These are phyloP conservation scores for Pterocarpus santalinus DNA, from an alignment of 306 rosid species.

Conservation along the genomic window DNA sequence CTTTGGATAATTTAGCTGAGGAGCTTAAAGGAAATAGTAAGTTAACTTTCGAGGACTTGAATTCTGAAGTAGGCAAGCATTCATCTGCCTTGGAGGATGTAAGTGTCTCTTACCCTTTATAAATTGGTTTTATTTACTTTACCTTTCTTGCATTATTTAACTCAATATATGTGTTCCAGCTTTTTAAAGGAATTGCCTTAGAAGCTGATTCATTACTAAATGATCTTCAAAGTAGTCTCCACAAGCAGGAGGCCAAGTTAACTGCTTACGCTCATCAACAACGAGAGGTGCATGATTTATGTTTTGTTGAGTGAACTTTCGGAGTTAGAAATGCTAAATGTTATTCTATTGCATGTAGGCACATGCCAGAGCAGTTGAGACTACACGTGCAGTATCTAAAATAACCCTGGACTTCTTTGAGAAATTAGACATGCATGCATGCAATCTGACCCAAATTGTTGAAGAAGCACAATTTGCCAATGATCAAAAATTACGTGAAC, in stretches of 20 bases:
- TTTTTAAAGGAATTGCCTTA: conserved; percentile 90
- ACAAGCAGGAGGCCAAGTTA: conserved; percentile 89
- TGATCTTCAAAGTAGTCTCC: conserved; percentile 91
- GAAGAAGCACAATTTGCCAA: conserved; percentile 88
- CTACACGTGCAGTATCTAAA: conserved; percentile 87
- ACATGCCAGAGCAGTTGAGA: conserved; percentile 90
- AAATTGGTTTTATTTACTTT: conserved; percentile 1
- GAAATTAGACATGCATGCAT: conserved; percentile 86
- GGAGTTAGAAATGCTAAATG: conserved; percentile 37
- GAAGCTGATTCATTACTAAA: conserved; percentile 90
- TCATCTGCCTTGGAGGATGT: conserved; percentile 91
- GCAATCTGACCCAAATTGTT: conserved; percentile 78
- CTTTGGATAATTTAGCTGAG: conserved; percentile 81
- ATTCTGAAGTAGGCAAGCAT: conserved; percentile 90
- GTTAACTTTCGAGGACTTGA: conserved; percentile 79
- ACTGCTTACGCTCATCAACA: conserved; percentile 88
- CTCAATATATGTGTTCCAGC: conserved; percentile 65
- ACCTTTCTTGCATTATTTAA: conserved; percentile 44
- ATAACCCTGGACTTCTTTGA: conserved; percentile 83
- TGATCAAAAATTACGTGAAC: conserved; percentile 77
- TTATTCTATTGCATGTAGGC: conserved; percentile 63
- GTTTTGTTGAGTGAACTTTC: conserved; percentile 20
- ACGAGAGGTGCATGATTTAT: conserved; percentile 67
- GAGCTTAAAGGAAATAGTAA: conserved; percentile 86
- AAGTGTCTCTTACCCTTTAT: conserved; percentile 47